phyloP scores from a whole-genome alignment of 2,329 filamentous ascomycete genomes.

The Emydomyces testavorans region DNA sequence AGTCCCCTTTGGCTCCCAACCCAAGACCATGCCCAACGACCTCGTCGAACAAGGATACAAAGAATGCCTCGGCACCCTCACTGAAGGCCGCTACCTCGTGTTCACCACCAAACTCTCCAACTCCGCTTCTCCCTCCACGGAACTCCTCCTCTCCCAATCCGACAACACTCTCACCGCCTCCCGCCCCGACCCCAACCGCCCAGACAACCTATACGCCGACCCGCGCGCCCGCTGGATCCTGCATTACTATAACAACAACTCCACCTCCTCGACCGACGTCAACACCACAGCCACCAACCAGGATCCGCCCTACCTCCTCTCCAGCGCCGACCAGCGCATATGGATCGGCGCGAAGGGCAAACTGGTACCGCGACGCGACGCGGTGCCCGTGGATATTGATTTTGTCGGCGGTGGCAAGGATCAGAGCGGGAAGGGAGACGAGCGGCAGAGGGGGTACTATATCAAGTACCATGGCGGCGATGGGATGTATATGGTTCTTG shows the following conservation, averaged over 20 bases:
- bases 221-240: slow-evolving; percentile 13
- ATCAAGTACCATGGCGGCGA: slow-evolving; percentile 12
- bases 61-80: slow-evolving; percentile 40
- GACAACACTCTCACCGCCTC: slow-evolving; percentile 7
- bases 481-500: slow-evolving; percentile 4
- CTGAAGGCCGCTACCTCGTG: slow-evolving; percentile 45
- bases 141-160: slow-evolving; percentile 1
- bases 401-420: slow-evolving; percentile 1
- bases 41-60: slow-evolving; percentile 45
- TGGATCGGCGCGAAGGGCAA: slow-evolving; percentile 13
- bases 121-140: neutral
- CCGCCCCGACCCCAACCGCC: slow-evolving; percentile 10
- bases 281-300: slow-evolving; percentile 14
- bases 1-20: slow-evolving; percentile 39
- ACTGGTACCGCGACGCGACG: slow-evolving; percentile 8
- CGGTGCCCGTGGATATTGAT: slow-evolving; percentile 14
- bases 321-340: slow-evolving; percentile 5
- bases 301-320: slow-evolving; percentile 14
- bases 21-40: slow-evolving; percentile 28
- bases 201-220: neutral
- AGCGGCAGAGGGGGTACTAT: slow-evolving; percentile 6
- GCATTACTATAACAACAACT: slow-evolving; percentile 16
- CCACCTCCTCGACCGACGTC: slow-evolving; percentile 8
- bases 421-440: neutral
- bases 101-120: slow-evolving; percentile 22